These are phyloP conservation scores for Alternaria rosae DNA, from an alignment of 2,329 filamentous ascomycete genomes.

Conservation along the genomic window DNA sequence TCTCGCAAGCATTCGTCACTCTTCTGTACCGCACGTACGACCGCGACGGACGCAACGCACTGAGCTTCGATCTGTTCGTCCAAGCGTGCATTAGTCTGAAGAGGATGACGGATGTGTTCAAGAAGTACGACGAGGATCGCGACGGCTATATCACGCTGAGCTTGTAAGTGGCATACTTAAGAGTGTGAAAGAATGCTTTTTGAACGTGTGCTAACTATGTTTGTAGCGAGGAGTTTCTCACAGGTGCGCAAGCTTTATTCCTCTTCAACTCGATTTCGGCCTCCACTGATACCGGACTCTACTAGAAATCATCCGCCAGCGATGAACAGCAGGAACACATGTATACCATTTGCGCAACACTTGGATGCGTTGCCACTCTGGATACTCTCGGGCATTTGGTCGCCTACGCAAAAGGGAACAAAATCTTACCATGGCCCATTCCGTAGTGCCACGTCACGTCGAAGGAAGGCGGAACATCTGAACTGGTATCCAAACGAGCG, in stretches of 20 bases:
- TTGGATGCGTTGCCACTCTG: not conserved
- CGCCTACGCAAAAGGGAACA: not conserved
- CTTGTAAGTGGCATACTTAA: slow-evolving; percentile 55
- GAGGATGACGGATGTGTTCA: slow-evolving; percentile 99
- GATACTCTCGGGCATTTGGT: not conserved
- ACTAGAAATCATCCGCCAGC: slow-evolving; percentile 56
- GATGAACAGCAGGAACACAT: slow-evolving; percentile 26
- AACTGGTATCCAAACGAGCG: not conserved
- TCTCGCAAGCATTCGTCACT: slow-evolving; percentile 83
- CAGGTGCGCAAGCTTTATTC: slow-evolving; percentile 64
- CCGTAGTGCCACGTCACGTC: not conserved
- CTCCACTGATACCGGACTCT: slow-evolving; percentile 60
- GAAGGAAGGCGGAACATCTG: not conserved
- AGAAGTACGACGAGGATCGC: slow-evolving; percentile 96
- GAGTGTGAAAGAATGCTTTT: not conserved
- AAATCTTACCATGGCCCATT: not conserved
- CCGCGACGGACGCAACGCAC: slow-evolving; percentile 56
- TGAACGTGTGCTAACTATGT: slow-evolving; percentile 12
- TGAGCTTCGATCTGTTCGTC: slow-evolving; percentile 88
- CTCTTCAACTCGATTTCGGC: slow-evolving; percentile 62
- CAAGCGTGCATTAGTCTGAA: slow-evolving; percentile 97
- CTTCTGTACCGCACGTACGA: slow-evolving; percentile 90
- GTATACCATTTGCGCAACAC: not conserved
- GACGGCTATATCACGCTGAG: slow-evolving; percentile 78
- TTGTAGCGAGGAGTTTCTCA: slow-evolving; percentile 60